Evolutionary conservation across 176 grass and related monocot genomes (phyloP).

Genomic region (Sorghum bicolor): DNA sequence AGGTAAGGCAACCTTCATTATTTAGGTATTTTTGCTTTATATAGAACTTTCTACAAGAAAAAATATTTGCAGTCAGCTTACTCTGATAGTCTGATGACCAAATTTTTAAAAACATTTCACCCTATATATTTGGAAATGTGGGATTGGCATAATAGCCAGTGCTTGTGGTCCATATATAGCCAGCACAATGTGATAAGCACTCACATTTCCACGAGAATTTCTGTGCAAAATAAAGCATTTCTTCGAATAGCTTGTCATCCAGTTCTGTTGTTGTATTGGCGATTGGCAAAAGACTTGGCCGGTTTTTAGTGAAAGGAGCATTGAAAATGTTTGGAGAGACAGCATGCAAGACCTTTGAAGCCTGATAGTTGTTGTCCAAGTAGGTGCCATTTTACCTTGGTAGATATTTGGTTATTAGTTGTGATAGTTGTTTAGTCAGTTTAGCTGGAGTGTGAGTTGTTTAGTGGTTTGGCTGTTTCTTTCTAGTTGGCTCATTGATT

Average conservation of each 20-base stretch:
- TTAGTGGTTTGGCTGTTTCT: background rate
- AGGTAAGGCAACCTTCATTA: background rate
- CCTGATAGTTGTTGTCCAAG: background rate
- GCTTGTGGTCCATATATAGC: background rate
- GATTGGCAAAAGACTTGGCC: background rate
- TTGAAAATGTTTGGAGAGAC: background rate
- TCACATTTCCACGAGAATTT: conserved; percentile 1
- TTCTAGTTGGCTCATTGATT: background rate
- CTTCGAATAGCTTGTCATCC: background rate
- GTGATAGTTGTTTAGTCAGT: background rate
- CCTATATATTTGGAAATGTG: background rate
- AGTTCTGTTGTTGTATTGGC: background rate
- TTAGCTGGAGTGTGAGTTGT: background rate
- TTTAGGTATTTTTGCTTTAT: background rate
- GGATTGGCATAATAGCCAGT: background rate
- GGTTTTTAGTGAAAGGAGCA: background rate
- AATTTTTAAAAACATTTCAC: background rate
- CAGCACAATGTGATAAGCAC: conserved; percentile 5
- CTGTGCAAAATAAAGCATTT: background rate
- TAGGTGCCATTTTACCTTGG: background rate
- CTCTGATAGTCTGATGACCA: background rate
- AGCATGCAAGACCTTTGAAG: background rate
- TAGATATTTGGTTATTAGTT: background rate
- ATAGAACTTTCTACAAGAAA: background rate
- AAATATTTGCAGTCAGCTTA: background rate